Evolutionary conservation across 768 basidiomycete species (phyloP).

Genomic region (Mycena venus): DNA sequence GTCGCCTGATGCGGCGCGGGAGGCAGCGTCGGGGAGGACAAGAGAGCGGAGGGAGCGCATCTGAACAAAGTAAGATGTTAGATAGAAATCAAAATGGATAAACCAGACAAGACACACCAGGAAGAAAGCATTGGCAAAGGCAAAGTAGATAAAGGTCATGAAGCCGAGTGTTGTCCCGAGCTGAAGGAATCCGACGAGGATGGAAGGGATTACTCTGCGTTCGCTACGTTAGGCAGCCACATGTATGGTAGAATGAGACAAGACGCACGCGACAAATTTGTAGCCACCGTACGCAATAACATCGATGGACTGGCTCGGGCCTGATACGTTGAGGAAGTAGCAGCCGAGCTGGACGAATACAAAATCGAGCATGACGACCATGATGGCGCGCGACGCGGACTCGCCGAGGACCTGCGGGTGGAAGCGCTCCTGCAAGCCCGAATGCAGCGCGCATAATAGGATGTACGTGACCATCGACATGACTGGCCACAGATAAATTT

Average conservation of each 20-base stretch:
- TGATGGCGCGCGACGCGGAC: slow-evolving; percentile 86
- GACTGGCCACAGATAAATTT: too few species aligned
- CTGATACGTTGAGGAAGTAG: slow-evolving; percentile 91
- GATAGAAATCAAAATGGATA: too few species aligned
- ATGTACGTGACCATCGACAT: slow-evolving; percentile 99
- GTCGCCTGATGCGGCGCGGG: slow-evolving; percentile 52
- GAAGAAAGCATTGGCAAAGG: slow-evolving; percentile 94
- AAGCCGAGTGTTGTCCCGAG: slow-evolving; percentile 74
- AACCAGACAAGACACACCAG: slow-evolving; percentile 74
- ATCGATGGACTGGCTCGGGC: slow-evolving; percentile 78
- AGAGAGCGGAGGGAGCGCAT: slow-evolving; percentile 94
- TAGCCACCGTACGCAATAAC: slow-evolving; percentile 95
- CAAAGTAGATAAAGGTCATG: slow-evolving; percentile 85
- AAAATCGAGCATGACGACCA: slow-evolving; percentile 91
- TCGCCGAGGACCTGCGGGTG: slow-evolving; percentile 91
- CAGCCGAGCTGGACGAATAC: slow-evolving; percentile 91
- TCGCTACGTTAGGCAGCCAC: background rate
- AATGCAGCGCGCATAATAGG: slow-evolving; percentile 86
- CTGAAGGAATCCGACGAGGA: slow-evolving; percentile 79
- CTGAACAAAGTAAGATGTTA: slow-evolving; percentile 53
- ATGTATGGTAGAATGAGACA: background rate
- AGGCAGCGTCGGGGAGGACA: slow-evolving; percentile 85
- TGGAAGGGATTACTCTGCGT: slow-evolving; percentile 84
- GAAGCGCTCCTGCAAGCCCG: slow-evolving; percentile 87
- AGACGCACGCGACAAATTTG: slow-evolving; percentile 93